Conservation (phyloP, 2,329 filamentous ascomycete genomes). For the Ciborinia camelliae region DNA sequence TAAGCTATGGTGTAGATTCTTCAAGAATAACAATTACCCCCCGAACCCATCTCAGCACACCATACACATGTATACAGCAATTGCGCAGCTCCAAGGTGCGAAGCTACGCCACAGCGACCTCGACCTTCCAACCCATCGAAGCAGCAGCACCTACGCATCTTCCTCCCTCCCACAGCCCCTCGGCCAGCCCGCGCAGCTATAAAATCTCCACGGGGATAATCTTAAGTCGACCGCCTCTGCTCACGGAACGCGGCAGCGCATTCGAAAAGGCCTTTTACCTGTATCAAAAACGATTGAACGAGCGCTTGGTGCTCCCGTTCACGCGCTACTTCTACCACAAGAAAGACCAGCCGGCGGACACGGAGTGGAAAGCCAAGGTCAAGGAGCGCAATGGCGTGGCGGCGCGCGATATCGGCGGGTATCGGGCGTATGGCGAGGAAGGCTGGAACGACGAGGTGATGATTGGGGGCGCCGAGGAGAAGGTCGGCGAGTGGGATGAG, state of each 20-base stretch:
- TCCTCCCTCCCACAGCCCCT: too few species aligned
- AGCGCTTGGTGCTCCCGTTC: constrained; percentile 84
- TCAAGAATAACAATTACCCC: not conserved
- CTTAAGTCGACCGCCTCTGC: constrained; percentile 80
- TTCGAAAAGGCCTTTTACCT: constrained; percentile 95
- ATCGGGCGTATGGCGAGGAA: constrained; percentile 66
- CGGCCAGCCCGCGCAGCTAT: too few species aligned
- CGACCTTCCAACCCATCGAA: constrained; percentile 29
- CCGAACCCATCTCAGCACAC: not conserved
- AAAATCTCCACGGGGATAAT: constrained; percentile 66
- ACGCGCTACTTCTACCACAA: constrained; percentile 94
- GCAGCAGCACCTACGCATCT: constrained; percentile 35
- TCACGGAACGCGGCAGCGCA: constrained; percentile 77
- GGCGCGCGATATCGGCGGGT: constrained; percentile 80
- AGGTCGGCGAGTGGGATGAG: constrained; percentile 36
- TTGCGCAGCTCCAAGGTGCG: constrained; percentile 19
- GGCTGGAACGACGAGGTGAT: constrained; percentile 92
- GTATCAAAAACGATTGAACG: constrained; percentile 95
- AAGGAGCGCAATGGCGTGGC: constrained; percentile 68
- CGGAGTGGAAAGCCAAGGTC: constrained; percentile 88
- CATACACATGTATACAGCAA: constrained; percentile 17
- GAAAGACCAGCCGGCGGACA: constrained; percentile 74
- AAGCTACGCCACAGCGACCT: constrained; percentile 34
- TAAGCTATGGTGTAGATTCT: not conserved
- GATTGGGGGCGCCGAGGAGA: constrained; percentile 65